Base-by-base conservation (phyloP, 495 filamentous ascomycete species). In the Daldinia loculata region DNA sequence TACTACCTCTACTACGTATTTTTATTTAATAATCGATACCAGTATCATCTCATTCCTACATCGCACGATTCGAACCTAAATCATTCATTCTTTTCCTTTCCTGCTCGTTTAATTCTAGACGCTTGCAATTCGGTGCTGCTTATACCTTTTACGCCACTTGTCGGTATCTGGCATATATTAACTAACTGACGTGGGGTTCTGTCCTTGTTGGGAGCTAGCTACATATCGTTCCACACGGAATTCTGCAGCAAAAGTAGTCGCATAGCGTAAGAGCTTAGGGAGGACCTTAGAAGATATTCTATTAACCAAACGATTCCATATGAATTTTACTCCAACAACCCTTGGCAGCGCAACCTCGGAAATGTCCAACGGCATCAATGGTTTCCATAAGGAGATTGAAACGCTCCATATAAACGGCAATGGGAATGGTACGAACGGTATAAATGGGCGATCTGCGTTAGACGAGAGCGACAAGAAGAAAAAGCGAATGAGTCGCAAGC, bases 401-500 rank as follows among this genome's bases (percentile, higher is more conserved):
- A 75, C 67, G 41, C 70, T 71, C 51, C 60, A 68, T 45, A 63
- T 67, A 17, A 71, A 72, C 61, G 61, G 59, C 61, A 69, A 66
- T 58, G 56, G 53, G 9, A 70, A 39, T 30, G 8, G 51, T 48
- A 22, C 41, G 41, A 63, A 60, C 24, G 64, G 68, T 50, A 70
- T 56, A 8, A 74, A 70, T 29, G 72, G 69, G 19, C 43, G 51
- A 53, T 62, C 70, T 17, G 69, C 65, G 11, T 70, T 63, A 22
- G 72, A 68, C 12, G 43, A 77, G 26, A 71, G 67, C 24, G 67
- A 70, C 12, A 53, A 53, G 32, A 74, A 74, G 34, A 70, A 58
- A 51, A 73, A 67, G 50, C 81, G 67, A 68, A 70, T 81, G 74
- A 69, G 79, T 48, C 84, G 85, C 74, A 87, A 86, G 51, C 77